Base-by-base conservation (phyloP, 345 rosid genomes). In the Acer saccharum region DNA sequence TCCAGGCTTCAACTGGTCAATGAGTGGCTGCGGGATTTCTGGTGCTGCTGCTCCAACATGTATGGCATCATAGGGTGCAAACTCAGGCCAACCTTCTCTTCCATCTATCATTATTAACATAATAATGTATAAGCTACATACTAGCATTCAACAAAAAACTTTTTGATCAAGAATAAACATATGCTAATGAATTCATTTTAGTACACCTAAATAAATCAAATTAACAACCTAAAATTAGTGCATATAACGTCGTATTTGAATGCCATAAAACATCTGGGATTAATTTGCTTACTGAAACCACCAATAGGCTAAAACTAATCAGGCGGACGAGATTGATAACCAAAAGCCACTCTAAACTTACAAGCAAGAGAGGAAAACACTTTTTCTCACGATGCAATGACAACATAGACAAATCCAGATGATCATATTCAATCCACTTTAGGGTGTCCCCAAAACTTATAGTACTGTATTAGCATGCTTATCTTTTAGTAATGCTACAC, bases 31-130 rank as follows among this genome's bases (percentile, higher is more conserved):
- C 2, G 98, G 99, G 21, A 97, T 88, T 77, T 97, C 94, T 2
- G 91, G 79, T 52, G 99, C 98, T 1, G 99, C 99, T 20, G 99
- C 99, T 41, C 99, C 99, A 13, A 97, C 99, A 69, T 97, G 98
- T 68, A 94, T 93, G 0, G 98, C 98, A 83, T 97, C 98, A 73
- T 97, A 97, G 0, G 92, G 96, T 17, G 97, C 95, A 83, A 81
- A 88, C 86, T 89, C 97, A 29, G 88, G 76, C 97, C 97, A 91
- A 20, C 99, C 99, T 84, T 86, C 73, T 71, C 99, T 91, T 77
- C 99, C 99, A 87, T 97, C 99, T 97, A 69, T 55, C 78, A 76
- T 18, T 17, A 75, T 11, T 25, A 57, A 48, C 16, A 72, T 12
- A 13, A 63, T n/a, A 52, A 4, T 35, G 23, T 18, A 27, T n/a